Conservation (phyloP, 176 grass and related monocot species). For the Guadua angustifolia region DNA sequence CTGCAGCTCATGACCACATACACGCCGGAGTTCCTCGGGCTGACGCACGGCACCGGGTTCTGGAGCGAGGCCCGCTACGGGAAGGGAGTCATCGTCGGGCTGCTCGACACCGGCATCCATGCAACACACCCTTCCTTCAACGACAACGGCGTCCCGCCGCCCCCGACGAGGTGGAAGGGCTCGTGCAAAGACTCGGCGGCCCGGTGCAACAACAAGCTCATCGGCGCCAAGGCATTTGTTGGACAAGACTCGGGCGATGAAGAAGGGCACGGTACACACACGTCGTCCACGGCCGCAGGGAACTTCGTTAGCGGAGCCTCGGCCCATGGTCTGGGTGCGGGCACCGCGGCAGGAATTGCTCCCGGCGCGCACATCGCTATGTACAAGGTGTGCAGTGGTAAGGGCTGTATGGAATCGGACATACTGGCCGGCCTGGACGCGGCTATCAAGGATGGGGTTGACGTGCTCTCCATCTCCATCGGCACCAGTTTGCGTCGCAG, state of each 20-base stretch:
- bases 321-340: neutral
- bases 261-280: constrained; percentile 44
- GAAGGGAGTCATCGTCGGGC: constrained; percentile 51
- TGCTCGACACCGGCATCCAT: constrained; percentile 58
- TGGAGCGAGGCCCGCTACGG: constrained; percentile 43
- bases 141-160: constrained; percentile 11
- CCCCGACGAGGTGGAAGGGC: constrained; percentile 37
- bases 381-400: constrained; percentile 48
- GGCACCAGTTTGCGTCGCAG: too few species aligned
- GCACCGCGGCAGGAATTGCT: constrained; percentile 40
- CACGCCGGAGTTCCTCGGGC: constrained; percentile 46
- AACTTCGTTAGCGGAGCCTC: constrained; percentile 26
- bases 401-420: neutral
- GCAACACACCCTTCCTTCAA: constrained; percentile 34
- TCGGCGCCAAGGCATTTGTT: constrained; percentile 32
- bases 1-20: constrained; percentile 50
- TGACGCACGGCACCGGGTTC: constrained; percentile 9
- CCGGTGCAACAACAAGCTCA: constrained; percentile 55
- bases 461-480: constrained; percentile 69
- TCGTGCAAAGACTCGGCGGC: neutral
- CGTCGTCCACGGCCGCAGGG: constrained; percentile 56
- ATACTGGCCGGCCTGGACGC: constrained; percentile 29
- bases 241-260: too few species aligned
- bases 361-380: constrained; percentile 57
- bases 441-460: constrained; percentile 61